phyloP scores from a whole-genome alignment of 2,329 filamentous ascomycete genomes.

The Akanthomyces dipterigenus region DNA sequence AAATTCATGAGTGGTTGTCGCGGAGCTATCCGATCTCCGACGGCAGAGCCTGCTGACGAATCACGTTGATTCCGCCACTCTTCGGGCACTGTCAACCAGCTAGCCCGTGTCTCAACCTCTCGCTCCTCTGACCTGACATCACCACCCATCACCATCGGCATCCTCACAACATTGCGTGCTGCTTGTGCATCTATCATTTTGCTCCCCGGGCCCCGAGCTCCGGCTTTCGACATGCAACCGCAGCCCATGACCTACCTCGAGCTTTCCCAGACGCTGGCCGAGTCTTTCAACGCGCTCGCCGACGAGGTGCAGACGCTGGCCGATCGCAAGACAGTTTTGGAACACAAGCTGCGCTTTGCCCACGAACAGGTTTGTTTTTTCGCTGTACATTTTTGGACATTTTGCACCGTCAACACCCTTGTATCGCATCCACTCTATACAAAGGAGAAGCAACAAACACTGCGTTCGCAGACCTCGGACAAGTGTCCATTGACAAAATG shows the following conservation, averaged over 20 bases:
- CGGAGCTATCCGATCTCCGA: conserved; percentile 13
- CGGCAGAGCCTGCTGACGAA: conserved; percentile 11
- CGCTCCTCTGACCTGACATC: conserved; percentile 6
- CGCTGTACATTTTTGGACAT: too few species aligned
- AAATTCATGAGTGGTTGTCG: conserved; percentile 6
- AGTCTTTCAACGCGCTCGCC: conserved; percentile 58
- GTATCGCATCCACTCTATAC: too few species aligned
- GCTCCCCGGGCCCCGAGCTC: not conserved
- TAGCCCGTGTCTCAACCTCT: not conserved
- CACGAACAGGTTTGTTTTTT: conserved; percentile 54
- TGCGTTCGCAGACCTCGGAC: conserved; percentile 10
- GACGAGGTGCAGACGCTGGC: conserved; percentile 58
- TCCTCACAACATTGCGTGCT: not conserved
- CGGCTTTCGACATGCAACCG: conserved; percentile 5
- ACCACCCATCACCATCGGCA: conserved; percentile 1
- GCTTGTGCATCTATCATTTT: not conserved
- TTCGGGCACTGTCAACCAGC: not conserved
- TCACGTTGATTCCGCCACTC: conserved; percentile 1
- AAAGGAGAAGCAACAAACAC: conserved; percentile 6
- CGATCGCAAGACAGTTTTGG: conserved; percentile 57
- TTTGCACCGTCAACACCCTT: too few species aligned
- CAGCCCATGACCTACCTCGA: conserved; percentile 32
- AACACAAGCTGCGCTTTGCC: conserved; percentile 60
- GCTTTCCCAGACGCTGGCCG: conserved; percentile 50
- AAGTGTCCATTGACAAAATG: conserved; percentile 23